phyloP scores from a whole-genome alignment of 306 rosid genomes.

The Delonix regia region DNA sequence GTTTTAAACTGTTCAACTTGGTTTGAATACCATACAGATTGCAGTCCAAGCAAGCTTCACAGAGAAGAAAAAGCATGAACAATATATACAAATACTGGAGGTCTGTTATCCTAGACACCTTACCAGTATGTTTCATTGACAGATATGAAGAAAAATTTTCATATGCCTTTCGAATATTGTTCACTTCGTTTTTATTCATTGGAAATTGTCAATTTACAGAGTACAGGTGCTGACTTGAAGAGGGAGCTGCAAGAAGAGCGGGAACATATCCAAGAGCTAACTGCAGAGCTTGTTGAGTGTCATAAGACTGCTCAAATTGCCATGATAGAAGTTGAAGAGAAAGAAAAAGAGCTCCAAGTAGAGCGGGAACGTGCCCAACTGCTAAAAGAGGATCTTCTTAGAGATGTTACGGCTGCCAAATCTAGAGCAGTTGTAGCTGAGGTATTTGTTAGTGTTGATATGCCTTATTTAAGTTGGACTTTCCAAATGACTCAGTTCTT shows the following conservation, averaged over 20 bases:
- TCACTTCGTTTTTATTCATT: not conserved
- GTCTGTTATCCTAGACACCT: conserved; percentile 20
- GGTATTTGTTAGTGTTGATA: conserved; percentile 30
- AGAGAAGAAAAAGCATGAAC: conserved; percentile 37
- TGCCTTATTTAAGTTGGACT: not conserved
- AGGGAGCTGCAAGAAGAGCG: conserved; percentile 36
- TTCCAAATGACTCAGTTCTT: not conserved
- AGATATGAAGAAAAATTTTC: not conserved
- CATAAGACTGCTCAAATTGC: conserved; percentile 31
- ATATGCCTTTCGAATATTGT: not conserved
- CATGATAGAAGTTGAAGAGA: conserved; percentile 27
- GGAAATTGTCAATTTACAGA: conserved; percentile 25
- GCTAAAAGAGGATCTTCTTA: conserved; percentile 26
- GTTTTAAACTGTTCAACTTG: not conserved
- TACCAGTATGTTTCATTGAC: not conserved
- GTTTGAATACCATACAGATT: conserved; percentile 17
- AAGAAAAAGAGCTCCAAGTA: conserved; percentile 29
- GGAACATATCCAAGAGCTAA: conserved; percentile 8
- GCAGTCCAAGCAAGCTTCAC: conserved; percentile 24
- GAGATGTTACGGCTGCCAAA: conserved; percentile 28
- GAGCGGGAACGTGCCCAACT: conserved; percentile 11
- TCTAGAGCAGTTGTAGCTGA: conserved; percentile 45
- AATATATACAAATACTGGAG: conserved; percentile 35
- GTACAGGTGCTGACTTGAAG: conserved; percentile 16
- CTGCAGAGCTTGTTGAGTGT: conserved; percentile 15